Percentiles rank a stretch among this genome's conserved stretches.
These are phyloP conservation scores for Moesziomyces globuligerus DNA, from an alignment of 1,284 basidiomycete species.

Conservation along the genomic window DNA sequence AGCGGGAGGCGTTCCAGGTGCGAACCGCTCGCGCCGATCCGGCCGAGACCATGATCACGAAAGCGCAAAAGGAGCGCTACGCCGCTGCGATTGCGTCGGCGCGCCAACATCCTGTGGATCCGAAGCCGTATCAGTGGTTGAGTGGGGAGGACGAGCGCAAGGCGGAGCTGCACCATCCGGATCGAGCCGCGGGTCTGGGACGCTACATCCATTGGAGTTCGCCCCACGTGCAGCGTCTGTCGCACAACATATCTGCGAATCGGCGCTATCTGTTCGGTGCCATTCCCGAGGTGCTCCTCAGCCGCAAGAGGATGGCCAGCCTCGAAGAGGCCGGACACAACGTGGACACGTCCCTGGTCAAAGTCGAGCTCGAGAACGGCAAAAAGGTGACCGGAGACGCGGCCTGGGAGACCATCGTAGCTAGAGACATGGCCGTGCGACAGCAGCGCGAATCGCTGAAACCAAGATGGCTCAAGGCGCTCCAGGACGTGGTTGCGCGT, in stretches of 20 bases:
- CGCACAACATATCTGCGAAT: slow-evolving; percentile 36
- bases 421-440: slow-evolving; percentile 15
- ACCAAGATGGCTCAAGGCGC: slow-evolving; percentile 39
- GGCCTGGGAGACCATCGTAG: slow-evolving; percentile 23
- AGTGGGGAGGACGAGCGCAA: slow-evolving; percentile 1
- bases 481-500: slow-evolving; percentile 9
- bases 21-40: slow-evolving; percentile 9
- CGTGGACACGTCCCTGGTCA: slow-evolving; percentile 17
- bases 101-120: slow-evolving; percentile 18
- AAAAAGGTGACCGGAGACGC: slow-evolving; percentile 16
- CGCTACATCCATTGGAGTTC: slow-evolving; percentile 39
- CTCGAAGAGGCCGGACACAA: slow-evolving; percentile 19
- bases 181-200: slow-evolving; percentile 31
- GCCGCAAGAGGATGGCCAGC: slow-evolving; percentile 28
- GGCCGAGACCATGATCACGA: slow-evolving; percentile 1
- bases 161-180: slow-evolving; percentile 32
- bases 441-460: slow-evolving; percentile 33
- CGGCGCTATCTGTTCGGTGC: slow-evolving; percentile 32
- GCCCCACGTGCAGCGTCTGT: slow-evolving; percentile 36
- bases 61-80: slow-evolving; percentile 13
- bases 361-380: slow-evolving; percentile 11
- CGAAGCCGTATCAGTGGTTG: slow-evolving; percentile 26
- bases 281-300: slow-evolving; percentile 26
- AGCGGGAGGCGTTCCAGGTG: slow-evolving; percentile 27
- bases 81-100: neutral